Evolutionary conservation across 257 asterid genomes (phyloP).

Genomic region (Solanum sitiens): DNA sequence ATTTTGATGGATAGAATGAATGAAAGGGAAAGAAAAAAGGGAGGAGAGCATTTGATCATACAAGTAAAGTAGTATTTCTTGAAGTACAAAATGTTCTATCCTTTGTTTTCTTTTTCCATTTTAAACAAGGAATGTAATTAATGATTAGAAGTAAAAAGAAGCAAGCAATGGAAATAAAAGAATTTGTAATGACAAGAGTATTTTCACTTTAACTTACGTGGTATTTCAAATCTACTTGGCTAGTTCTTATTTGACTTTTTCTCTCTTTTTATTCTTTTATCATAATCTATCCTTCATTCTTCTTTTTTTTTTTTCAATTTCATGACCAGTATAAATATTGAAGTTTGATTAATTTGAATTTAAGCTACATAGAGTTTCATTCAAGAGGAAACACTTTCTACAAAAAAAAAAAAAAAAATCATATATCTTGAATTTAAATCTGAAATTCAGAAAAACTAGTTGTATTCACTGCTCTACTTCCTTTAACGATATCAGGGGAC

Average conservation of each 20-base stretch:
- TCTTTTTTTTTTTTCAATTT: background rate
- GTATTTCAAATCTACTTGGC: background rate
- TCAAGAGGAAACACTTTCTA: background rate
- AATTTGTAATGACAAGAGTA: background rate
- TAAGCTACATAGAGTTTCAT: background rate
- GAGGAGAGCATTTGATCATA: background rate
- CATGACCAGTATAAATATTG: fast-evolving
- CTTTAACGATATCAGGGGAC: background rate
- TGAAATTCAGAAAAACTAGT: background rate
- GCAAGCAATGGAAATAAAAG: background rate
- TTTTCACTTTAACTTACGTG: background rate
- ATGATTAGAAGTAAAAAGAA: background rate
- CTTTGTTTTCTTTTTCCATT: background rate
- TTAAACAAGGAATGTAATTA: background rate
- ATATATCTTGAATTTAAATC: background rate
- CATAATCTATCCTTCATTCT: background rate
- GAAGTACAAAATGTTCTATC: background rate
- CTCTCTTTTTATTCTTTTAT: background rate
- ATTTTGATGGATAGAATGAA: background rate
- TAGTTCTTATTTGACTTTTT: background rate
- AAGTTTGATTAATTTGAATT: background rate
- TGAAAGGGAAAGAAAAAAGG: background rate
- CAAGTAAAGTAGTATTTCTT: background rate
- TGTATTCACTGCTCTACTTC: background rate
- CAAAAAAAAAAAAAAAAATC: background rate